Evolutionary conservation across 2,329 filamentous ascomycete genomes (phyloP), one percentile per base, ranked within the genome.

Genomic region (Sporothrix pseudoabietina): DNA sequence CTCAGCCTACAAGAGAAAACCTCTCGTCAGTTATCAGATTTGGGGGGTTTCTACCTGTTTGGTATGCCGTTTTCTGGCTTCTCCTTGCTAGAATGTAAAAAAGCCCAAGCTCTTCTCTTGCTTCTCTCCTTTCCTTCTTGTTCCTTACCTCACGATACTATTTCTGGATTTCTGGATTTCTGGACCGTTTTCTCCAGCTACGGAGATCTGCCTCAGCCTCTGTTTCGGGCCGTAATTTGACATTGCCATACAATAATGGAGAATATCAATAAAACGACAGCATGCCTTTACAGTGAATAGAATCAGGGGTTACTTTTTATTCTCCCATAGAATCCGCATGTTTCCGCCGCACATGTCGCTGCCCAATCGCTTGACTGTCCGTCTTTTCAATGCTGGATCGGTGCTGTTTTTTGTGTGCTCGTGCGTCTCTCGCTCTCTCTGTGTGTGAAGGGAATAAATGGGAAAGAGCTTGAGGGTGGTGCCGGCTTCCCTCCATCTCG

Each of bases 161-260:
- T 71, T 39, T 63, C 54, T 61, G 22, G 54, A 26, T 26, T 26
- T 26, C 26, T 26, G 26, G 26, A 9, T 71, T 39, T 63, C 54
- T 61, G 22, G 54, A 9, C 16, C 41, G 4, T 35, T 14, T 14
- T 30, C 47, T 71, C 41, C 44, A 22, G 22, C 30, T 52, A 41
- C 39, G 41, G 69, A 61, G 26, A 63, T 39, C 39, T 49, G 26
- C 57, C 9, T 8, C 8, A 22, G 41, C 32, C 41, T 71, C 57
- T 71, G 16, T 71, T 71, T 71, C 57, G 70, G 70, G 57, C 70
- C 70, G 57, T 57, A 55, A 55, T 44, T 71, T 65, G 30, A 52
- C 35, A 49, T 39, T 61, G 26, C 8, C n/a, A 32, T 5, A 6
- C 10, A 61, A 12, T 4, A 59, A 16, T 7, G 30, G 19, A 35